Evolutionary conservation across 805 yeast genomes (phyloP).

Genomic region (Kodamaea leandrae): DNA sequence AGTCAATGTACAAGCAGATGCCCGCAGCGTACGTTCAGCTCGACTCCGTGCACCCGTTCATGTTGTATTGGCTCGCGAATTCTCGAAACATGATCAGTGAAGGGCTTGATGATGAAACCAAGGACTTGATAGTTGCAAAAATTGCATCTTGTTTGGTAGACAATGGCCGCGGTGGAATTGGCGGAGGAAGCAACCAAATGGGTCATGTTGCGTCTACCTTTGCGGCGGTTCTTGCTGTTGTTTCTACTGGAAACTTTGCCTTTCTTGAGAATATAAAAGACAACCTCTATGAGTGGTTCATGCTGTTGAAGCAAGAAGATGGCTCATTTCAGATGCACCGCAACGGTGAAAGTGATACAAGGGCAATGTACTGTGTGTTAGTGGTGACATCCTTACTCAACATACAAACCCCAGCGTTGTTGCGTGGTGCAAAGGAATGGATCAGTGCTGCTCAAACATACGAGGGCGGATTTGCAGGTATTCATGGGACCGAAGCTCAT

Average conservation of each 20-base stretch:
- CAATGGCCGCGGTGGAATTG: slow-evolving; percentile 56
- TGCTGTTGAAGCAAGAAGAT: slow-evolving; percentile 56
- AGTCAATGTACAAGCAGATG: slow-evolving; percentile 42
- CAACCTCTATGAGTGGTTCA: slow-evolving; percentile 60
- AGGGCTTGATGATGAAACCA: slow-evolving; percentile 30
- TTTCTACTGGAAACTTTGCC: slow-evolving; percentile 39
- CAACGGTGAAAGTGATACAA: slow-evolving; percentile 80
- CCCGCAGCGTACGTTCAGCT: slow-evolving; percentile 52
- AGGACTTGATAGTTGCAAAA: slow-evolving; percentile 24
- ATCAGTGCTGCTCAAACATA: slow-evolving; percentile 73
- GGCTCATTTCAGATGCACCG: slow-evolving; percentile 78
- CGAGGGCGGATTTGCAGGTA: slow-evolving; percentile 95
- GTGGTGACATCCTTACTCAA: slow-evolving; percentile 64
- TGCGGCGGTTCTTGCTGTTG: slow-evolving; percentile 67
- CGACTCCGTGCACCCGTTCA: slow-evolving; percentile 94
- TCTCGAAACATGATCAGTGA: slow-evolving; percentile 21
- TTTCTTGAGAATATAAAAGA: slow-evolving; percentile 30
- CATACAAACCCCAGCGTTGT: slow-evolving; percentile 59
- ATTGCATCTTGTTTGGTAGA: slow-evolving; percentile 25
- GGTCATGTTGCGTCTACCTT: slow-evolving; percentile 86
- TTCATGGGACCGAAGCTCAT: slow-evolving; percentile 81
- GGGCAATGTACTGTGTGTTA: slow-evolving; percentile 88
- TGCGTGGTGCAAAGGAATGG: slow-evolving; percentile 56
- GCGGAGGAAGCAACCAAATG: slow-evolving; percentile 80
- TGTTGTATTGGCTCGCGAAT: slow-evolving; percentile 79